Percentiles rank a stretch among this genome's conserved stretches.
Conservation (phyloP, 2,329 filamentous ascomycete species). For the Passalora sequoiae region DNA sequence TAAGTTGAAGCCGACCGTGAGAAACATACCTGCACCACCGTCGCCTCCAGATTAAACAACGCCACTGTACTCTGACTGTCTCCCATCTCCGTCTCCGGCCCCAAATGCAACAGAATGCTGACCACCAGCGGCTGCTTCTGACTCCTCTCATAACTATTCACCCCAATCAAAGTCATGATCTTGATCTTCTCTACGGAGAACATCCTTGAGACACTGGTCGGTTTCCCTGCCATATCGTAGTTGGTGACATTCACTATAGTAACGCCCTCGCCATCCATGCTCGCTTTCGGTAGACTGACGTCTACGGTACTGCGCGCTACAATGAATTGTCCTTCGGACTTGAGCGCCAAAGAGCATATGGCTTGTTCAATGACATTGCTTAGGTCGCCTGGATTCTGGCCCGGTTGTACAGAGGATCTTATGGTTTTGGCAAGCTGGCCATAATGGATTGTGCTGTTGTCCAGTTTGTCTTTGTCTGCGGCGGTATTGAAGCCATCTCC, state of each 20-base stretch:
- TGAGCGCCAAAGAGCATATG: slow-evolving; percentile 25
- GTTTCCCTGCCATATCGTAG: slow-evolving; percentile 21
- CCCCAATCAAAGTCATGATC: slow-evolving; percentile 64
- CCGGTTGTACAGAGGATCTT: slow-evolving; percentile 13
- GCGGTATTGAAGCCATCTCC: slow-evolving; percentile 53
- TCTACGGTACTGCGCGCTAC: slow-evolving; percentile 22
- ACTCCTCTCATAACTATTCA: slow-evolving; percentile 65
- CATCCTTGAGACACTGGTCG: slow-evolving; percentile 37
- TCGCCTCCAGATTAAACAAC: slow-evolving; percentile 55
- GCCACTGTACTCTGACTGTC: slow-evolving; percentile 19
- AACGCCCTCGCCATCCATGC: slow-evolving; percentile 52
- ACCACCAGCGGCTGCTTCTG: slow-evolving; percentile 61
- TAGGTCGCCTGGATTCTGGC: slow-evolving; percentile 23
- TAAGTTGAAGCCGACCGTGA: background rate
- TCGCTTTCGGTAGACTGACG: slow-evolving; percentile 61
- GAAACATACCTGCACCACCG: slow-evolving; percentile 55
- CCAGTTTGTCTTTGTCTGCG: slow-evolving; percentile 56
- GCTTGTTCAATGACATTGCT: slow-evolving; percentile 18
- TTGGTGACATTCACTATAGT: slow-evolving; percentile 36
- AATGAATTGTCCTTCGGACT: slow-evolving; percentile 23
- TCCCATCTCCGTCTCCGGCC: slow-evolving; percentile 27
- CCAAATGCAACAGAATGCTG: slow-evolving; percentile 58
- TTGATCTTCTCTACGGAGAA: slow-evolving; percentile 46
- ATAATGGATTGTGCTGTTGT: slow-evolving; percentile 70
- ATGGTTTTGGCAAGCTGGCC: slow-evolving; percentile 64